These are phyloP conservation scores for Xerocomellus amylosporus DNA, from an alignment of 768 basidiomycete genomes.

Conservation along the genomic window DNA sequence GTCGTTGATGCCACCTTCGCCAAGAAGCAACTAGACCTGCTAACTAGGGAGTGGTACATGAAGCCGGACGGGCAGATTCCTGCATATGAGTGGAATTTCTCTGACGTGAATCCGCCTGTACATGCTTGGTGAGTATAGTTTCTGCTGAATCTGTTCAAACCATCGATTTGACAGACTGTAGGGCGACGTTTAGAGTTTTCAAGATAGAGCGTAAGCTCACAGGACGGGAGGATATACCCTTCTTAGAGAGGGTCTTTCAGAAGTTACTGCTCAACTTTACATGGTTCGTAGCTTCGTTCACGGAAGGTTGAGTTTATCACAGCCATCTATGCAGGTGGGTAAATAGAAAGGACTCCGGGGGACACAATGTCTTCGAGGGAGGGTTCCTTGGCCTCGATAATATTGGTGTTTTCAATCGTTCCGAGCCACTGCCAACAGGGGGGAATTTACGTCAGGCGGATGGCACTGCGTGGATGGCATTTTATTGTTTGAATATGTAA, in stretches of 20 bases:
- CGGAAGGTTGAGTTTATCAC: neutral
- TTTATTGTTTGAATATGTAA: slow-evolving; percentile 95
- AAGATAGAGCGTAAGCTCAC: slow-evolving; percentile 97
- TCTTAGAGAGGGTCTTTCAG: slow-evolving; percentile 98
- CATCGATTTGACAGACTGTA: slow-evolving; percentile 25
- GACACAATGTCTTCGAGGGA: slow-evolving; percentile 96
- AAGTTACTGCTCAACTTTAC: slow-evolving; percentile 96
- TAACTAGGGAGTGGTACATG: slow-evolving; percentile 99
- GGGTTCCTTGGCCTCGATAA: slow-evolving; percentile 98
- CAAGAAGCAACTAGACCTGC: slow-evolving; percentile 94
- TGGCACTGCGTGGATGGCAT: slow-evolving; percentile 99
- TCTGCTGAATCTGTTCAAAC: neutral
- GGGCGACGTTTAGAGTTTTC: slow-evolving; percentile 97
- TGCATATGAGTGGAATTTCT: slow-evolving; percentile 99
- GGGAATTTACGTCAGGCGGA: slow-evolving; percentile 94
- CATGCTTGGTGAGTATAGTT: slow-evolving; percentile 76
- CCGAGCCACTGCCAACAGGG: slow-evolving; percentile 93
- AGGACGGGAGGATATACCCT: slow-evolving; percentile 84
- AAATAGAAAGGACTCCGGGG: slow-evolving; percentile 93
- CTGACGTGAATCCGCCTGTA: slow-evolving; percentile 97
- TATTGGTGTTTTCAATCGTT: slow-evolving; percentile 97
- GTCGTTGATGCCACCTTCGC: slow-evolving; percentile 94
- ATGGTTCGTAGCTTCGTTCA: slow-evolving; percentile 50
- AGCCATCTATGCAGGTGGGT: slow-evolving; percentile 70
- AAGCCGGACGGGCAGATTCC: slow-evolving; percentile 98